Base-by-base conservation (phyloP, 208 protist species). In the Herpetomonas samuelpessoai region DNA sequence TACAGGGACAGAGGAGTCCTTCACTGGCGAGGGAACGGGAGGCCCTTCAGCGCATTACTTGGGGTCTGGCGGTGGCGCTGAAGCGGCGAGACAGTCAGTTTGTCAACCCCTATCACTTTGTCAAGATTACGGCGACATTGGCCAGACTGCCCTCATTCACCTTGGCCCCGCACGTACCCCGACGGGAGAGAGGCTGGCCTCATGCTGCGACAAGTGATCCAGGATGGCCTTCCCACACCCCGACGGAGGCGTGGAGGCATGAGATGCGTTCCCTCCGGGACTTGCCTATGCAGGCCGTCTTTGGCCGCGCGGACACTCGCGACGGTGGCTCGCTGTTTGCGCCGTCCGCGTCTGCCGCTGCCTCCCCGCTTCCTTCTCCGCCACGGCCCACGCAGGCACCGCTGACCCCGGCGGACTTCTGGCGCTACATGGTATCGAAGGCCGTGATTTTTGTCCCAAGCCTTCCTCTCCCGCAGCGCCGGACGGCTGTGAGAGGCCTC, bases 381-480 rank as follows among this genome's bases (percentile, higher is more conserved):
- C 25, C 27, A 47, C 38, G 10, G 10, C 46, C 18, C 18, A 10
- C 31, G 19, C 48, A 67, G 44, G 30, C 14, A n/a, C n/a, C 54
- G 44, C 48, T 75, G 35, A 74, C 61, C 12, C 41, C 74, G n/a
- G 79, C 58, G 39, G 80, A 85, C 14, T 72, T 93, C 31, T 93
- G 87, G 87, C 60, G 64, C 18, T 93, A 83, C 50, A 66, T 93
- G 9, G 66, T 93, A 7, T 52, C 83, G 58, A 93, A 93, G 55
- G 79, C 83, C 25, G 82, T 76, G 58, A 83, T 93, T 25, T 93
- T 93, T 61, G 71, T 91, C 30, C 81, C 80, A 1, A 76, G 46
- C 49, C 46, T 89, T 21, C 53, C 82, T 0, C 64, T 71, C 7
- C 38, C 39, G 29, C 70, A 87, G 52, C 76, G 86, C 0, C 71